A percentile compares a stretch with the other conserved stretches of the same genome.
Conservation (phyloP, 345 rosid genomes). For the Hypericum perforatum region DNA sequence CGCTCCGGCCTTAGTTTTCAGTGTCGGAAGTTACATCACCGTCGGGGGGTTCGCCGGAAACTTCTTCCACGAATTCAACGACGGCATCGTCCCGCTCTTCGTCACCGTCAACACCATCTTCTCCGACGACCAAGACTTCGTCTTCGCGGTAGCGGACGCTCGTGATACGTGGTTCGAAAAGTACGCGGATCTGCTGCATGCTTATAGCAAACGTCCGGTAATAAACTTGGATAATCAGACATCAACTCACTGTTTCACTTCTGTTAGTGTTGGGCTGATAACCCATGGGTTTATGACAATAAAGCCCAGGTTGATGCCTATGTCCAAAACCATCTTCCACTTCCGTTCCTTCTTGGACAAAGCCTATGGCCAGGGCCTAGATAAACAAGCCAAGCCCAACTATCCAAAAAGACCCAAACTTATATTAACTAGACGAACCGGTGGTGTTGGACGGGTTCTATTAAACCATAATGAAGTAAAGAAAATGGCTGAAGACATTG, state of each 20-base stretch:
- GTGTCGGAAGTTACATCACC: slow-evolving; percentile 19
- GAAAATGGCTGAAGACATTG: slow-evolving; percentile 24
- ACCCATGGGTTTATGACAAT: slow-evolving; percentile 42
- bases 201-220: slow-evolving; percentile 35
- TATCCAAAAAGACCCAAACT: slow-evolving; percentile 15
- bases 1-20: slow-evolving; percentile 45
- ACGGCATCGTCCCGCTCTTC: slow-evolving; percentile 55
- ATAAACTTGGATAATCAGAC: slow-evolving; percentile 35
- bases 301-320: slow-evolving; percentile 24
- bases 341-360: slow-evolving; percentile 32
- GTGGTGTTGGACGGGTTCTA: slow-evolving; percentile 22
- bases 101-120: slow-evolving; percentile 36
- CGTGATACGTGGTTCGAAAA: slow-evolving; percentile 50
- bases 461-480: slow-evolving; percentile 22
- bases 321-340: slow-evolving; percentile 22
- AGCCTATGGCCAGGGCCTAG: slow-evolving; percentile 21
- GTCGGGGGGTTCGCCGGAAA: slow-evolving; percentile 49
- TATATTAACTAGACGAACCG: slow-evolving; percentile 21
- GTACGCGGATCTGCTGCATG: slow-evolving; percentile 29
- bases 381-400: too few species aligned
- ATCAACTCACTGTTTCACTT: slow-evolving; percentile 38
- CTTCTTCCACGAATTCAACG: slow-evolving; percentile 56
- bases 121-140: slow-evolving; percentile 25
- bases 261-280: slow-evolving; percentile 34
- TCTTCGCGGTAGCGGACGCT: slow-evolving; percentile 32